phyloP scores from a whole-genome alignment of 148 eudicot genomes.

The Suaeda aralocaspica region DNA sequence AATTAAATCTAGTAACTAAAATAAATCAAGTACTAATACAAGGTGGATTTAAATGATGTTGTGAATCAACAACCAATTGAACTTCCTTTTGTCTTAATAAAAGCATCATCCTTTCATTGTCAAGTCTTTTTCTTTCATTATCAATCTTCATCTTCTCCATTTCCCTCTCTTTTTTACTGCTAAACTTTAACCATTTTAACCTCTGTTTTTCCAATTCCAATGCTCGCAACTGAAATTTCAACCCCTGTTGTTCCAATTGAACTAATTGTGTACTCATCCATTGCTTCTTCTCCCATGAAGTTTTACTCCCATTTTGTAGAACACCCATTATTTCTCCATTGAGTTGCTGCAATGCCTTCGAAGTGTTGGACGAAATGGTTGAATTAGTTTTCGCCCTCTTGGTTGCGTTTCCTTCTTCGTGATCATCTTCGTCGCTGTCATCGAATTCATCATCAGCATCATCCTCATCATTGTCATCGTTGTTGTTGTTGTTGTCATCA shows the following conservation, averaged over 20 bases:
- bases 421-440: constrained; percentile 26
- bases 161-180: constrained; percentile 57
- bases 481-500: constrained; percentile 38
- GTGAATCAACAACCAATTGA: constrained; percentile 38
- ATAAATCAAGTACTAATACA: constrained; percentile 22
- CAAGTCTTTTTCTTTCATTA: constrained; percentile 57
- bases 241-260: constrained; percentile 54
- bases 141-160: constrained; percentile 68
- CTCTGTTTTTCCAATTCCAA: constrained; percentile 66
- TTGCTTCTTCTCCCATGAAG: constrained; percentile 52
- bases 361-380: constrained; percentile 12
- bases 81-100: constrained; percentile 64
- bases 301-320: constrained; percentile 48
- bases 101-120: constrained; percentile 74
- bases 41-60: constrained; percentile 36
- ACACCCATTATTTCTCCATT: constrained; percentile 40
- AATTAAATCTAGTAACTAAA: no score
- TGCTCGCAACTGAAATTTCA: constrained; percentile 40
- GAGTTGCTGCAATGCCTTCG: constrained; percentile 26
- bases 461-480: constrained; percentile 20
- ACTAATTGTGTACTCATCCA: constrained; percentile 50
- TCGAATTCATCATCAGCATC: constrained; percentile 14
- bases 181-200: constrained; percentile 54
- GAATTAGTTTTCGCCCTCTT: constrained; percentile 17
- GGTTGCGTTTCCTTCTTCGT: constrained; percentile 12